Evolutionary conservation across 2,329 filamentous ascomycete species (phyloP).

Genomic region (Botrytis porri): DNA sequence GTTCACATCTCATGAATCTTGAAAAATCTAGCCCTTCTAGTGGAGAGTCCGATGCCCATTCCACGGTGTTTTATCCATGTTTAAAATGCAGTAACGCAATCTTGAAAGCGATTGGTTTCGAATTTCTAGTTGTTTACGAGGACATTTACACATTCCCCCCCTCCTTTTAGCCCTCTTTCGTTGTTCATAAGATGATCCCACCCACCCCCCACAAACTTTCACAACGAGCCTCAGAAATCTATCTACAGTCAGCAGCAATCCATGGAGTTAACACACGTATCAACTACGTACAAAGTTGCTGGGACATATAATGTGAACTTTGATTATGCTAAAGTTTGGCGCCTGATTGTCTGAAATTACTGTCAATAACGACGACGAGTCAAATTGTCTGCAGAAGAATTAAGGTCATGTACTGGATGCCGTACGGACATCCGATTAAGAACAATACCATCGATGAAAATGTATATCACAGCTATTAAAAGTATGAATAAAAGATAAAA

Average conservation of each 20-base stretch:
- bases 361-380: background rate
- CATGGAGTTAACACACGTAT: background rate
- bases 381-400: background rate
- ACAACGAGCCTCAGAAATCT: background rate
- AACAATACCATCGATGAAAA: background rate
- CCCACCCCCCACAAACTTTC: background rate
- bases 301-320: too few relatives aligned
- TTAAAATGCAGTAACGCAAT: background rate
- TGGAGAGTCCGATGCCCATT: background rate
- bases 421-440: too few relatives aligned
- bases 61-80: too few relatives aligned
- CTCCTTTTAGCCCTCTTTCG: too few relatives aligned
- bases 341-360: background rate
- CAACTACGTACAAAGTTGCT: too few relatives aligned
- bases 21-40: too few relatives aligned
- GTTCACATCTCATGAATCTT: background rate
- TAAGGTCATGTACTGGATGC: background rate
- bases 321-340: too few relatives aligned
- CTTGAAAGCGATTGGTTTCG: background rate
- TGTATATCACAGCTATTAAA: background rate
- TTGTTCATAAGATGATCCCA: background rate
- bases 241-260: background rate
- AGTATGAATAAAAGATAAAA: background rate
- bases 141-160: background rate
- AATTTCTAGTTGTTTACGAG: too few relatives aligned